These are phyloP conservation scores for Atalantia buxifolia DNA, from an alignment of 345 rosid genomes.

Conservation along the genomic window DNA sequence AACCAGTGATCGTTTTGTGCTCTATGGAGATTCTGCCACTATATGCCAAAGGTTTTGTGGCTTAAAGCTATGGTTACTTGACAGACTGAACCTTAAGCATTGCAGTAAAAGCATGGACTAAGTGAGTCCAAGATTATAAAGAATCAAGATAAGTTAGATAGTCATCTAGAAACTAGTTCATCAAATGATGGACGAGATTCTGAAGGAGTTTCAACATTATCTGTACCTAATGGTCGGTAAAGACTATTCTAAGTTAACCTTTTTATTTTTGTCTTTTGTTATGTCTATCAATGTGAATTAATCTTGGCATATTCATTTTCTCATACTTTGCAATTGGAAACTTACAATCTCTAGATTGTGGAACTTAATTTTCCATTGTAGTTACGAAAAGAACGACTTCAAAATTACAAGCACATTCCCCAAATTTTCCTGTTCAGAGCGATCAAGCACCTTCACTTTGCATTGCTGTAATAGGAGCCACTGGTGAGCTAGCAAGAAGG, in stretches of 20 bases:
- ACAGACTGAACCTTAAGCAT: slow-evolving; percentile 10
- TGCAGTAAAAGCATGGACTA: slow-evolving; percentile 21
- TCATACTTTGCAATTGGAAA: neutral
- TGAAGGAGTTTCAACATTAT: slow-evolving; percentile 12
- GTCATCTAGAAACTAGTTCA: slow-evolving; percentile 30
- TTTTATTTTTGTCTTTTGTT: neutral
- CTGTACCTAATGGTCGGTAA: slow-evolving; percentile 20
- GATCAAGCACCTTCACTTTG: slow-evolving; percentile 49
- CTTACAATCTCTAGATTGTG: neutral
- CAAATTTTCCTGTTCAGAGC: slow-evolving; percentile 24
- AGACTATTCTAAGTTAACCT: neutral
- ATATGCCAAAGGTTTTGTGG: slow-evolving; percentile 41
- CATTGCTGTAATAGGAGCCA: slow-evolving; percentile 80
- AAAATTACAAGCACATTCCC: slow-evolving; percentile 8
- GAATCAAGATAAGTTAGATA: slow-evolving; percentile 23
- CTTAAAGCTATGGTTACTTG: neutral
- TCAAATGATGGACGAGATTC: slow-evolving; percentile 23
- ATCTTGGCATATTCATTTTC: neutral
- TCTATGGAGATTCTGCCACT: slow-evolving; percentile 32
- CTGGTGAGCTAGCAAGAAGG: slow-evolving; percentile 63
- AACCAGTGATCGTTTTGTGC: slow-evolving; percentile 30
- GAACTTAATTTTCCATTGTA: no score
- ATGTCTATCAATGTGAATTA: neutral
- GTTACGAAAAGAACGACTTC: no score
- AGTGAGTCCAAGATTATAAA: slow-evolving; percentile 34